A percentile compares a stretch with the other conserved stretches of the same genome.
Conservation (phyloP, 768 basidiomycete genomes). For the Boletus tylopilopsis region DNA sequence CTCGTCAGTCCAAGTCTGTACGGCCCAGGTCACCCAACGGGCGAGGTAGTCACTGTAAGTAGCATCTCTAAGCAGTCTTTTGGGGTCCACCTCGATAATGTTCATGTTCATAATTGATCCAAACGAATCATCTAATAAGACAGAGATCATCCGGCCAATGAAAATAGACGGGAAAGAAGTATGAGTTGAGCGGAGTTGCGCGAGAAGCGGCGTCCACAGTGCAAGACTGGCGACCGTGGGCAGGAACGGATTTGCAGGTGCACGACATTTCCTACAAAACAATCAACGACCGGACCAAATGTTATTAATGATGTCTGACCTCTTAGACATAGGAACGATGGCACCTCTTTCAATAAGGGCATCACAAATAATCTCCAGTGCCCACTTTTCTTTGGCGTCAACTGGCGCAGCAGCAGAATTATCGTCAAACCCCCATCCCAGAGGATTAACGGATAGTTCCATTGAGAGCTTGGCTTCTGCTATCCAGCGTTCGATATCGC, state of each 20-base stretch:
- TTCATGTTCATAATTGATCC: conserved; percentile 12
- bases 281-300: not conserved
- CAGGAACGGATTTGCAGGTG: conserved; percentile 38
- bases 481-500: conserved; percentile 76
- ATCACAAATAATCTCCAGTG: conserved; percentile 64
- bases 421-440: conserved; percentile 43
- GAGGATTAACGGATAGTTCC: conserved; percentile 41
- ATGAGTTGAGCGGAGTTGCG: conserved; percentile 55
- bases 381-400: conserved; percentile 60
- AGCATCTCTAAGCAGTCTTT: conserved; percentile 29
- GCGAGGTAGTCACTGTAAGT: conserved; percentile 60
- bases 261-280: conserved; percentile 50
- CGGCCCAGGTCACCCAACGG: conserved; percentile 66
- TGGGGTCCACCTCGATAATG: conserved; percentile 16
- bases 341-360: conserved; percentile 65
- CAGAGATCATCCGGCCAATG: conserved; percentile 40
- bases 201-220: conserved; percentile 65
- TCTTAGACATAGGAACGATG: conserved; percentile 80
- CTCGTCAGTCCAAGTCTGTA: conserved; percentile 37
- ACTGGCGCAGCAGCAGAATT: conserved; percentile 32
- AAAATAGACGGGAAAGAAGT: conserved; percentile 50
- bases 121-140: conserved; percentile 24
- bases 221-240: conserved; percentile 52
- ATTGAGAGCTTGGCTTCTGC: conserved; percentile 67
- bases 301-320: conserved; percentile 43